Conservation (phyloP, 768 basidiomycete species). For the Mycena filopes region DNA sequence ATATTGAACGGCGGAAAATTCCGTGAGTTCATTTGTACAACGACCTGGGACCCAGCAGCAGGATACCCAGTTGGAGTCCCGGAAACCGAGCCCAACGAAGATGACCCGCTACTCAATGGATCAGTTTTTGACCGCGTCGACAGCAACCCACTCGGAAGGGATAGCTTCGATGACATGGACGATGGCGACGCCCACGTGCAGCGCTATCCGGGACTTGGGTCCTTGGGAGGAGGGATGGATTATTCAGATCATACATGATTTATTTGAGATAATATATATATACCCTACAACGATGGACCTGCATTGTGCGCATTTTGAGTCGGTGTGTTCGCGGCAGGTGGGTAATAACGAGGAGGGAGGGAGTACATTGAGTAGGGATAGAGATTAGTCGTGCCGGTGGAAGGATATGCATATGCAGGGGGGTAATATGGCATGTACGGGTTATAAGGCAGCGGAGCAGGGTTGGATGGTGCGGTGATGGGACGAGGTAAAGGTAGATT, state of each 20-base stretch:
- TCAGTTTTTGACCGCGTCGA: slow-evolving; percentile 9
- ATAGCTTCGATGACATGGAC: too few relatives aligned
- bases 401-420: neutral
- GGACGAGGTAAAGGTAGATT: neutral
- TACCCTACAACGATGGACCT: neutral
- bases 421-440: neutral
- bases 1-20: slow-evolving; percentile 37
- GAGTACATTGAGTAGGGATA: slow-evolving; percentile 3
- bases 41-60: slow-evolving; percentile 36
- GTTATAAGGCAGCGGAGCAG: neutral
- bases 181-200: slow-evolving; percentile 15
- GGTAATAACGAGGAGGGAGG: slow-evolving; percentile 11
- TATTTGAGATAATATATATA: neutral
- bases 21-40: slow-evolving; percentile 33
- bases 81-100: neutral
- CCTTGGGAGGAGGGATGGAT: slow-evolving; percentile 17
- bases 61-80: slow-evolving; percentile 8
- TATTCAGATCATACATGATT: slow-evolving; percentile 3
- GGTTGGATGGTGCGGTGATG: neutral
- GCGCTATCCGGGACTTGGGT: slow-evolving; percentile 11
- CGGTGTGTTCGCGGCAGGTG: neutral
- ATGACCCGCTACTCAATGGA: slow-evolving; percentile 10
- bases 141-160: slow-evolving; percentile 4
- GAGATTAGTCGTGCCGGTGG: neutral
- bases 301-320: neutral